Percentiles rank a stretch among this genome's conserved stretches.
Evolutionary conservation across 1,284 basidiomycete genomes (phyloP).

Genomic region (Schizopora paradoxa): DNA sequence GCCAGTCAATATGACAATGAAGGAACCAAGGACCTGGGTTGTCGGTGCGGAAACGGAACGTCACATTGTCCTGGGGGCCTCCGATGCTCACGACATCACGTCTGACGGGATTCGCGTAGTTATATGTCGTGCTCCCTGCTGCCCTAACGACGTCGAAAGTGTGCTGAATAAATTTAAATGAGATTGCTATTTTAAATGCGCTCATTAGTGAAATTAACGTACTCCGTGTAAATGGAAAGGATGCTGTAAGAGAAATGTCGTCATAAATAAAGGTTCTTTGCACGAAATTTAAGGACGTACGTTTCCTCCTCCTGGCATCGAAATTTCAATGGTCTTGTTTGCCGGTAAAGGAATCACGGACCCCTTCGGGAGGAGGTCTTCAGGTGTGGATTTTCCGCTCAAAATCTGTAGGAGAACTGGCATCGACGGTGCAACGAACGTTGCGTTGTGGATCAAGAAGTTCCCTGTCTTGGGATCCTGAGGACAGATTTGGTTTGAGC

Average conservation of each 20-base stretch:
- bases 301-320: slow-evolving; percentile 19
- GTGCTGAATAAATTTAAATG: slow-evolving; percentile 19
- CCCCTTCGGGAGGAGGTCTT: slow-evolving; percentile 22
- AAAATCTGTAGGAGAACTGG: slow-evolving; percentile 29
- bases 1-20: slow-evolving; percentile 33
- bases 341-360: slow-evolving; percentile 21
- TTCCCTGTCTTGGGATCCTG: slow-evolving; percentile 4
- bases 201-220: slow-evolving; percentile 3
- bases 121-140: slow-evolving; percentile 24
- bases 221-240: slow-evolving; percentile 31
- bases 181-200: neutral
- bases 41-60: slow-evolving; percentile 34
- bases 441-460: slow-evolving; percentile 18
- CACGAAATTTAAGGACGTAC: slow-evolving; percentile 15
- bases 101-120: slow-evolving; percentile 28
- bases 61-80: slow-evolving; percentile 22
- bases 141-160: slow-evolving; percentile 28
- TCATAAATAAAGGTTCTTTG: neutral
- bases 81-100: slow-evolving; percentile 32
- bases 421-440: slow-evolving; percentile 24
- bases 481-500: neutral
- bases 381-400: slow-evolving; percentile 22
- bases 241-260: slow-evolving; percentile 19
- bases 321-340: slow-evolving; percentile 24
- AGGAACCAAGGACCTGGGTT: slow-evolving; percentile 42